Conservation (phyloP, 192 early-diverging fungal species). For the Coemansia sp. region DNA sequence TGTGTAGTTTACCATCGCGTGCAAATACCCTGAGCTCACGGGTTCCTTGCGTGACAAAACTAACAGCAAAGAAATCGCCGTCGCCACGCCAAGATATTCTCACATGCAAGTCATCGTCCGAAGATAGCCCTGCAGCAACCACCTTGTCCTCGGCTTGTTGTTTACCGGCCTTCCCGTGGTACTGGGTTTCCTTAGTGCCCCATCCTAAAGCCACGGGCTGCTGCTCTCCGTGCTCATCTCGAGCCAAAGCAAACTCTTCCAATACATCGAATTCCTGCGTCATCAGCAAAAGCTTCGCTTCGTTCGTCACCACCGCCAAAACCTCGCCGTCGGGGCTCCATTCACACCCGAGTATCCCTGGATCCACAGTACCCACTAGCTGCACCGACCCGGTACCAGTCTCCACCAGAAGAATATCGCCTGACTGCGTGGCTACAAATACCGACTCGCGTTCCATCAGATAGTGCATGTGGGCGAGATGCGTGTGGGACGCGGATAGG, state of each 20-base stretch:
- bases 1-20: conserved; percentile 83
- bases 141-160: conserved; percentile 67
- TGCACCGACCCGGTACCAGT: conserved; percentile 5
- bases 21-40: conserved; percentile 70
- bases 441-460: conserved; percentile 57
- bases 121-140: conserved; percentile 38
- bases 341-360: conserved; percentile 38
- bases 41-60: conserved; percentile 61
- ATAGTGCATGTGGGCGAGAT: conserved; percentile 39
- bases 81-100: conserved; percentile 92
- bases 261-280: conserved; percentile 93
- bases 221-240: conserved; percentile 71
- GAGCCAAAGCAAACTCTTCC: conserved; percentile 75
- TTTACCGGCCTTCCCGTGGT: conserved; percentile 89
- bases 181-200: conserved; percentile 97
- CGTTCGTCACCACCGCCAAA: conserved; percentile 77
- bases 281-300: conserved; percentile 63
- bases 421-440: conserved; percentile 50
- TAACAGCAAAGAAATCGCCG: conserved; percentile 79
- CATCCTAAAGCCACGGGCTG: conserved; percentile 85
- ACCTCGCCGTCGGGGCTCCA: conserved; percentile 94
- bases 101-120: conserved; percentile 70
- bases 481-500: conserved; percentile 14
- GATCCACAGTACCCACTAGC: conserved; percentile 36
- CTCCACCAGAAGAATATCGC: conserved; percentile 52